phyloP scores from a whole-genome alignment of 306 rosid species.

The Rosa multiflora region DNA sequence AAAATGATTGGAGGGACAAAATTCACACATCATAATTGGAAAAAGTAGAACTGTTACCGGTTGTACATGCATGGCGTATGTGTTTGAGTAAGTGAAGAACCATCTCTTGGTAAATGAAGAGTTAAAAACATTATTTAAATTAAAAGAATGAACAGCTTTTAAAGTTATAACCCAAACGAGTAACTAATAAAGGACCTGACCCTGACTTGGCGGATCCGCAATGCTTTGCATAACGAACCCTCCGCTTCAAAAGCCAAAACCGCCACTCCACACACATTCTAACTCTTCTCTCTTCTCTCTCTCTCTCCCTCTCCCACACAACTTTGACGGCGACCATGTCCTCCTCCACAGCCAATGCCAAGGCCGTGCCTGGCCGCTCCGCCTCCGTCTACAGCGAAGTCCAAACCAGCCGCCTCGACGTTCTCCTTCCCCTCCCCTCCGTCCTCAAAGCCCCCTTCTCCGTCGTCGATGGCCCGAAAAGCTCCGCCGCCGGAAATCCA shows the following conservation, averaged over 20 bases:
- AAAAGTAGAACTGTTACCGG: no score
- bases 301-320: not conserved
- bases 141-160: no score
- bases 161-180: no score
- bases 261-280: not conserved
- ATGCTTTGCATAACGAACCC: no score
- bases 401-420: slow-evolving; percentile 67
- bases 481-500: slow-evolving; percentile 89
- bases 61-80: no score
- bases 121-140: no score
- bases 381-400: slow-evolving; percentile 72
- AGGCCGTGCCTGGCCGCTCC: slow-evolving; percentile 47
- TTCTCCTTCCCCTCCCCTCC: slow-evolving; percentile 68
- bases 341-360: slow-evolving; percentile 35
- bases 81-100: no score
- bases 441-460: slow-evolving; percentile 59
- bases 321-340: slow-evolving; percentile 15
- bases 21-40: no score
- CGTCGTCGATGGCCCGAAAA: slow-evolving; percentile 67
- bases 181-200: no score
- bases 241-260: slow-evolving; percentile 2
- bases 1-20: no score
- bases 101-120: no score
- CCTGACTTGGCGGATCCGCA: no score
- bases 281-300: not conserved